These are phyloP conservation scores for Trametes cingulata DNA, from an alignment of 768 basidiomycete genomes.

Conservation along the genomic window DNA sequence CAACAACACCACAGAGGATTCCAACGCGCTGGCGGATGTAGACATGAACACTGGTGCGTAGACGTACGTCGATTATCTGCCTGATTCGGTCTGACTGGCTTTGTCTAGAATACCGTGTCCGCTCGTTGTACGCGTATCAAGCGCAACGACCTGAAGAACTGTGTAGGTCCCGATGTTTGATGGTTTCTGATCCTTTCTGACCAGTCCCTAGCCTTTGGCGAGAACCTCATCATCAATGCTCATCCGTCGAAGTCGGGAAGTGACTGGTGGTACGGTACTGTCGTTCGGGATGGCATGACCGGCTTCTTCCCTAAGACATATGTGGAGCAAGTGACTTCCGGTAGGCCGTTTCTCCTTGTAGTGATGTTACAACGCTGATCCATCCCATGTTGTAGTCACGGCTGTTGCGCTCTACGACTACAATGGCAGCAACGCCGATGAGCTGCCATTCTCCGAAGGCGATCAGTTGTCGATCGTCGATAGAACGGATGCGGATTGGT, in stretches of 20 bases:
- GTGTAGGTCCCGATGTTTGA: conserved; percentile 47
- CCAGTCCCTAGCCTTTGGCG: conserved; percentile 61
- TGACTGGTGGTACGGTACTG: conserved; percentile 93
- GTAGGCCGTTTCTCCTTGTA: conserved; percentile 45
- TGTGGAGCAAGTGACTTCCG: conserved; percentile 66
- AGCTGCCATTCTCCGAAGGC: conserved; percentile 84
- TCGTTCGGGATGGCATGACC: conserved; percentile 59
- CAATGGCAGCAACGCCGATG: conserved; percentile 66
- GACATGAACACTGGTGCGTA: conserved; percentile 62
- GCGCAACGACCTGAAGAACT: conserved; percentile 90
- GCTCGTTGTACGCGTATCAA: conserved; percentile 82
- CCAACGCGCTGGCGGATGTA: conserved; percentile 69
- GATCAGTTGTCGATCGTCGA: conserved; percentile 81
- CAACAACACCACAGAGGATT: conserved; percentile 36
- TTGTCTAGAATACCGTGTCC: conserved; percentile 63
- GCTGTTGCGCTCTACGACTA: conserved; percentile 86
- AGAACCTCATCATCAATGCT: conserved; percentile 75
- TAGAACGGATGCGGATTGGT: conserved; percentile 85
- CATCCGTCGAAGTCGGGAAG: conserved; percentile 84
- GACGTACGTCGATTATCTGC: not conserved
- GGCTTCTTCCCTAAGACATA: conserved; percentile 94
- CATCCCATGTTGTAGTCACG: conserved; percentile 47
- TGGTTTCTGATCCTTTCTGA: conserved; percentile 3
- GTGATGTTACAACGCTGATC: not conserved
- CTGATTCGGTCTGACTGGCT: conserved; percentile 9